A percentile compares a stretch with the other conserved stretches of the same genome.
phyloP scores from a whole-genome alignment of 106 monocot species.

The Phalaenopsis equestris region DNA sequence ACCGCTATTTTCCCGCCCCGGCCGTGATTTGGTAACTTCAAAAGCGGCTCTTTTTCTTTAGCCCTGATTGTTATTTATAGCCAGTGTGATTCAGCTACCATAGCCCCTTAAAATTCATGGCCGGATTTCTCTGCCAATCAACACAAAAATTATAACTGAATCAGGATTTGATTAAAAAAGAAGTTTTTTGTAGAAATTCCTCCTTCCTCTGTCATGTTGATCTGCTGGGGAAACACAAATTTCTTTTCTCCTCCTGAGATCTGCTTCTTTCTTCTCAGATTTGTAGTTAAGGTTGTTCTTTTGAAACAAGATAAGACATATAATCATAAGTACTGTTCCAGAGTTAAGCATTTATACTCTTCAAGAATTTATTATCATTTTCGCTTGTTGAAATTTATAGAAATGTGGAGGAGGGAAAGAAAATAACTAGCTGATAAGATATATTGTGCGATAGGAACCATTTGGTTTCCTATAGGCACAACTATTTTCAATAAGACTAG shows the following conservation, averaged over 20 bases:
- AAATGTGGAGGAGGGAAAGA: background rate
- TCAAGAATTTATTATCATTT: background rate
- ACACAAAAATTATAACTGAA: background rate
- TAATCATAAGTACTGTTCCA: background rate
- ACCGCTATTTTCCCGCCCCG: conserved; percentile 38
- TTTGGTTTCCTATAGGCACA: background rate
- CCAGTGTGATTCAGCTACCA: background rate
- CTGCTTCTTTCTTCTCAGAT: background rate
- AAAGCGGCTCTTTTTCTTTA: background rate
- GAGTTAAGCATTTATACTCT: background rate
- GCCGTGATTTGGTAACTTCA: conserved; percentile 4
- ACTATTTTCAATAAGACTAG: background rate
- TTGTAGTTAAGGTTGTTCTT: background rate
- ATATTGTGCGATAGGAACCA: background rate
- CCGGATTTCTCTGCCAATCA: background rate
- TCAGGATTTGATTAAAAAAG: background rate
- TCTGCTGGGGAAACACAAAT: background rate
- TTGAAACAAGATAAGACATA: background rate
- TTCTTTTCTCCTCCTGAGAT: background rate
- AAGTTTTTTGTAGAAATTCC: background rate
- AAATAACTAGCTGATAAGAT: background rate
- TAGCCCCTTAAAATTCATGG: background rate
- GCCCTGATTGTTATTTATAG: conserved; percentile 13
- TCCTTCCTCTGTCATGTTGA: background rate
- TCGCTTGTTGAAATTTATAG: background rate